phyloP scores from a whole-genome alignment of 352 stramenopile species.

The Globisporangium paroecandrum region DNA sequence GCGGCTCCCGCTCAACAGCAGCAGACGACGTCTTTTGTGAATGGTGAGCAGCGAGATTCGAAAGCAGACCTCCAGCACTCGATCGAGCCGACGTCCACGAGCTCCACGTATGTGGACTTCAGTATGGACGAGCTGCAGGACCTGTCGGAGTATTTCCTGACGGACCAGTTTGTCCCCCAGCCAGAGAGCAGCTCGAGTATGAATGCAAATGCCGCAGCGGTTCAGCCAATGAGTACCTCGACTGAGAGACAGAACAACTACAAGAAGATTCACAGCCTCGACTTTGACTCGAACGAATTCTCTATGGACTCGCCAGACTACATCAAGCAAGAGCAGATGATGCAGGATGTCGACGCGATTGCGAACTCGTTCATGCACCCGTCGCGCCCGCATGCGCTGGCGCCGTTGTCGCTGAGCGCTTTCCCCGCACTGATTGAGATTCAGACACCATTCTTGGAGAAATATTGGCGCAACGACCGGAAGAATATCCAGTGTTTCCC shows the following conservation, averaged over 20 bases:
- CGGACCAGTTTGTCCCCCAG: slow-evolving; percentile 36
- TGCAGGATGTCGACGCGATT: slow-evolving; percentile 49
- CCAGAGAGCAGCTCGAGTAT: slow-evolving; percentile 7
- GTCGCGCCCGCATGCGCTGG: slow-evolving; percentile 19
- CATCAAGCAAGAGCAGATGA: slow-evolving; percentile 43
- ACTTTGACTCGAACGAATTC: slow-evolving; percentile 54
- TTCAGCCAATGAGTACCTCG: neutral
- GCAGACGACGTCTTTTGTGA: slow-evolving; percentile 22
- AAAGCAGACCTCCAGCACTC: slow-evolving; percentile 18
- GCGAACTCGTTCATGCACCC: slow-evolving; percentile 48
- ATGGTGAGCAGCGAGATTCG: slow-evolving; percentile 25
- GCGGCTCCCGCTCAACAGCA: neutral
- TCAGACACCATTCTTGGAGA: slow-evolving; percentile 80
- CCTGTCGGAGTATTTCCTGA: slow-evolving; percentile 67
- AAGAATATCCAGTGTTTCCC: slow-evolving; percentile 93
- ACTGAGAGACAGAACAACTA: slow-evolving; percentile 27
- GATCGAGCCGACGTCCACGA: slow-evolving; percentile 34
- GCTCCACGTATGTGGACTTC: slow-evolving; percentile 53
- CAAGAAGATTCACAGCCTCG: slow-evolving; percentile 78
- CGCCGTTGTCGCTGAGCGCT: slow-evolving; percentile 15
- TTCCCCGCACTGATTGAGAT: slow-evolving; percentile 69
- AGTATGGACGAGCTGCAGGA: slow-evolving; percentile 72
- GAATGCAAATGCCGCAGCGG: neutral
- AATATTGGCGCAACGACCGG: slow-evolving; percentile 91
- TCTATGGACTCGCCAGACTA: slow-evolving; percentile 18